Conservation (phyloP, 805 yeast genomes). For the Lipomyces chichibuensis region DNA sequence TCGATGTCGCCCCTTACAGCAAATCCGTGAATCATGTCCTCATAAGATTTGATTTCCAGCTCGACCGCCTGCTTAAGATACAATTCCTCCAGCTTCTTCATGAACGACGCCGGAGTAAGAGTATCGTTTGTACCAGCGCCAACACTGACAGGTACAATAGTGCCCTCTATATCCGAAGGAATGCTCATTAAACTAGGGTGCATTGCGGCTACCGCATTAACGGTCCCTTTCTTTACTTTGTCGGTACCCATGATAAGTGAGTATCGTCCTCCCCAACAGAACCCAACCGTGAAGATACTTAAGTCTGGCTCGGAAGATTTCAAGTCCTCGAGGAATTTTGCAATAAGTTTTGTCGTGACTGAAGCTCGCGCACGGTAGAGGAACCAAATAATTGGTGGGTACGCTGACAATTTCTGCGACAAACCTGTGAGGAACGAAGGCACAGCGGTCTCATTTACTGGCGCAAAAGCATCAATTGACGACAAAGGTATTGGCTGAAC, state of each 20-base stretch:
- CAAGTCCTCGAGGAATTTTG: slow-evolving; percentile 15
- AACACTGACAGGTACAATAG: slow-evolving; percentile 18
- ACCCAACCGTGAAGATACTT: slow-evolving; percentile 26
- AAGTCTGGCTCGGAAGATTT: slow-evolving; percentile 4
- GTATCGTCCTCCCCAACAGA: slow-evolving; percentile 33
- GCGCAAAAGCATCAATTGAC: slow-evolving; percentile 13
- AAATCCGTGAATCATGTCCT: slow-evolving; percentile 30
- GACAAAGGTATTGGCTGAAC: slow-evolving; percentile 15
- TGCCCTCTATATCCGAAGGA: slow-evolving; percentile 20
- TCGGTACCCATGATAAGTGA: slow-evolving; percentile 15
- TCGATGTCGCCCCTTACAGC: slow-evolving; percentile 21
- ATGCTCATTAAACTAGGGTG: slow-evolving; percentile 24
- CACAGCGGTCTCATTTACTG: background rate
- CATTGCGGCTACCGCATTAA: slow-evolving; percentile 25
- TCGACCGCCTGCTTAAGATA: slow-evolving; percentile 10
- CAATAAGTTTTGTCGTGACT: slow-evolving; percentile 15
- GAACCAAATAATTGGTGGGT: slow-evolving; percentile 8
- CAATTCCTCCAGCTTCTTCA: slow-evolving; percentile 9
- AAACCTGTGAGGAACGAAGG: slow-evolving; percentile 3
- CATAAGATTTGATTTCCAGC: slow-evolving; percentile 14
- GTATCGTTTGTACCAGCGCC: slow-evolving; percentile 24
- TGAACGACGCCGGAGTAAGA: background rate
- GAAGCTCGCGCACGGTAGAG: slow-evolving; percentile 10
- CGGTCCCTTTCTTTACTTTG: slow-evolving; percentile 11
- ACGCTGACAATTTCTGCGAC: background rate